Base-by-base conservation (phyloP, 108 stramenopile genomes). In the Cyclotella sp. region DNA sequence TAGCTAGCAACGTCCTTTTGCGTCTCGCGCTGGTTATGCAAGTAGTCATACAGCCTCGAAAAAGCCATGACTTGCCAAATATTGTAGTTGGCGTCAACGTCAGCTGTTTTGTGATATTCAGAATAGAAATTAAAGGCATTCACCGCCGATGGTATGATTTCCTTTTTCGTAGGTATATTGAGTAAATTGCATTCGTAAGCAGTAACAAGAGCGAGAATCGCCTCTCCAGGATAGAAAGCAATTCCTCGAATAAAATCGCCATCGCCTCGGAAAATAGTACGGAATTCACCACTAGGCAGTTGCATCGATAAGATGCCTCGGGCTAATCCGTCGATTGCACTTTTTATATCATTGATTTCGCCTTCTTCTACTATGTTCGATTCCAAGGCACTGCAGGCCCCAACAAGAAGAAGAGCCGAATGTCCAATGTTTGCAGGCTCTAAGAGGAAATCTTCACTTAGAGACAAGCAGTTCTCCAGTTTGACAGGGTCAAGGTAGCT, bases 11-110 rank as follows among this genome's bases (percentile, higher is more conserved):
- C 68, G 5, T 68, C 18, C 22, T 29, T 28, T 28, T 53, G 44
- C 22, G 13, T 30, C 39, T 18, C 28, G 12, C 16, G 44, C n/a
- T 63, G 59, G 13, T 29, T 22, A 15, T 64, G 9, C 59, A 68
- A 30, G 40, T 60, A 41, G 6, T 58, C 77, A 39, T 79, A 12
- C n/a, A 52, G 70, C 52, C 47, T 59, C 21, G 79, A 42, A 74
- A 87, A 79, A 4, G 78, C 82, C 12, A 71, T 73, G 21, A 83
- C 68, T 77, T 87, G 86, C 86, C 86, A 87, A 52, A 87, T 87
- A 55, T 83, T 81, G 45, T 81, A 87, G 39, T 87, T 87, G 14
- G 72, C 64, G 62, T 81, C 86, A 14, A 76, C 44, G 42, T 70
- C 62, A 16, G 68, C 79, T 42, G 72, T 34, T 15, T 86, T 22